These are phyloP conservation scores for Phycomyces nitens DNA, from an alignment of 192 early-diverging fungal species.

Conservation along the genomic window DNA sequence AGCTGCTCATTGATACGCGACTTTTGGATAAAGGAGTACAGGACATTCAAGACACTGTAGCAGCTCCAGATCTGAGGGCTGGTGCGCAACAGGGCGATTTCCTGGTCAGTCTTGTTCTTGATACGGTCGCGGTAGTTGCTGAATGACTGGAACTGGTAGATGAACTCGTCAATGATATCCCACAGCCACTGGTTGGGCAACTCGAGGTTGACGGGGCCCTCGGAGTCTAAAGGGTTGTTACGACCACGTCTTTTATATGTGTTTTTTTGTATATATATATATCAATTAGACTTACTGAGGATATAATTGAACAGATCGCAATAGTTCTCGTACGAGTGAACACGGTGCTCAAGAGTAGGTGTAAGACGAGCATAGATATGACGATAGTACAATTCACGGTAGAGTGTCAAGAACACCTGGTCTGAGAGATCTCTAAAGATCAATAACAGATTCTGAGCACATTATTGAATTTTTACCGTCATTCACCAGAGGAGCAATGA, in stretches of 20 bases:
- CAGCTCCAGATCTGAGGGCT: slow-evolving; percentile 93
- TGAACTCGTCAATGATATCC: slow-evolving; percentile 99
- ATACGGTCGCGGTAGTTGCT: slow-evolving; percentile 89
- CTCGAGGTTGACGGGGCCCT: slow-evolving; percentile 86
- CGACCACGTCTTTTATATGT: too few species aligned
- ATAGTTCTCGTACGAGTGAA: slow-evolving; percentile 95
- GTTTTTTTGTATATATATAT: not conserved
- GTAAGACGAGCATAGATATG: slow-evolving; percentile 92
- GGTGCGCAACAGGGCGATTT: slow-evolving; percentile 77
- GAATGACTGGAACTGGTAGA: slow-evolving; percentile 98
- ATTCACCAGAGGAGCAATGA: slow-evolving; percentile 74
- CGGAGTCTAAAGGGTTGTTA: slow-evolving; percentile 53
- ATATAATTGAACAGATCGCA: slow-evolving; percentile 97
- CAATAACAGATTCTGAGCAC: not conserved
- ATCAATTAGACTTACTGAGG: slow-evolving; percentile 58
- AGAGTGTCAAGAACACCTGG: slow-evolving; percentile 86
- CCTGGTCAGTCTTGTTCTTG: slow-evolving; percentile 75
- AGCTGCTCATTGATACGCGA: slow-evolving; percentile 93
- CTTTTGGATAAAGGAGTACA: slow-evolving; percentile 95
- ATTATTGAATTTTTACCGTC: slow-evolving; percentile 75
- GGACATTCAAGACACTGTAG: slow-evolving; percentile 92
- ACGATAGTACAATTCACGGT: slow-evolving; percentile 95
- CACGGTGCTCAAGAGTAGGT: slow-evolving; percentile 85
- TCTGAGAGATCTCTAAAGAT: too few species aligned
- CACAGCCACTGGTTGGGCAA: slow-evolving; percentile 98